Evolutionary conservation across 73 alveolate species (phyloP), one percentile per base, ranked within the genome.

Genomic region (Paramecium sonneborni): DNA sequence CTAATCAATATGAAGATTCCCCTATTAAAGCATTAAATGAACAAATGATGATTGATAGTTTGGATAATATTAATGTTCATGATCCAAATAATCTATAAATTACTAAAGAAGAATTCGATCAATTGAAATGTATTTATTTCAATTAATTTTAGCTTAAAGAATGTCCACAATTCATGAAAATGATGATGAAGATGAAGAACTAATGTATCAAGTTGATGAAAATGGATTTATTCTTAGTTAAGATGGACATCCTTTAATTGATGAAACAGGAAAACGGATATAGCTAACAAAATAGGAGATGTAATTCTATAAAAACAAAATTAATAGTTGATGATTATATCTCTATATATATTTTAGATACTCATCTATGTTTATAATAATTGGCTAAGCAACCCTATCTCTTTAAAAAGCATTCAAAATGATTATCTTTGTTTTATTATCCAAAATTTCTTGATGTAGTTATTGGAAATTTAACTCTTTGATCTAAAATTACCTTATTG

Each of bases 1-100:
- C 1, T 15, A 24, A 23, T 44, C 37, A 43, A 79, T 1, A 38
- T 79, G 72, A 44, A 46, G 90, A 79, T 30, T 79, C 90, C 5
- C 90, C 90, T 30, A 79, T 79, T 0, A 79, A 79, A 44, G 90
- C 74, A 9, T 79, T 79, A 37, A 46, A 79, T 79, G 69, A 79
- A 21, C 0, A 72, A 72, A 72, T 72, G 86, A 72, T 62, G 84
- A 62, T 62, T 26, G 84, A 62, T 62, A 62, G 84, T 62, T 32
- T 62, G 26, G 84, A 62, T 62, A 62, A 62, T 30, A 62, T 62
- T 30, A 26, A 62, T 62, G 84, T 62, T 2, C 84, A 62, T 62
- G 84, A 74, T 37, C 87, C 87, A 39, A 21, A 74, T 34, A 74
- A 37, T 74, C 10, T 74, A 74, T 39, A 39, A 74, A 34, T 74